phyloP scores from a whole-genome alignment of 73 alveolate genomes.

The Symbiodinium pilosum region DNA sequence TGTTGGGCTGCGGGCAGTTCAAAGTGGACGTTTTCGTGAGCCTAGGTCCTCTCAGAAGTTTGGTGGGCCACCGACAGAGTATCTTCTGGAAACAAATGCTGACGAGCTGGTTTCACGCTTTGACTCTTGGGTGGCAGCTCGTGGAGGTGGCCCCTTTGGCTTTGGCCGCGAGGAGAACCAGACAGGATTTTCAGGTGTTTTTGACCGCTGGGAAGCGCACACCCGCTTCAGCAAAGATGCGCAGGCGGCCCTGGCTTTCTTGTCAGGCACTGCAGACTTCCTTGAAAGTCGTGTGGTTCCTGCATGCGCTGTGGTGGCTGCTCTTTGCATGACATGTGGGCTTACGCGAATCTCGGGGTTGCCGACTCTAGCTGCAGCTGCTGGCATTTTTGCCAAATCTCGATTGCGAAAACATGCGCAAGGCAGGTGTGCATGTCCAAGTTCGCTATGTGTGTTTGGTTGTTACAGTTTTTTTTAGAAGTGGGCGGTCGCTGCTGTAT shows the following conservation, averaged over 20 bases:
- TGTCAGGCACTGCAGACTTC: not conserved
- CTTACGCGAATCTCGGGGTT: not conserved
- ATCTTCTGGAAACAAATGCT: constrained; percentile 57
- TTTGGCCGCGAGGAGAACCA: not conserved
- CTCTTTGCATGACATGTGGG: not conserved
- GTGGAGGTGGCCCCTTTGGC: constrained; percentile 82
- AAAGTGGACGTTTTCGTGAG: constrained; percentile 14
- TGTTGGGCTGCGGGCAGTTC: constrained; percentile 77
- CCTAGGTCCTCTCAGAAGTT: constrained; percentile 33
- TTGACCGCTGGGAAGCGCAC: constrained; percentile 88
- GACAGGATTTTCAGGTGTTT: not conserved
- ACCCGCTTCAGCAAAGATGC: constrained; percentile 91
- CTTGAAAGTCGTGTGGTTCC: constrained; percentile 1
- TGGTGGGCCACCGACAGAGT: constrained; percentile 68
- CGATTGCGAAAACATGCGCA: constrained; percentile 13
- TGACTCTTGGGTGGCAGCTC: constrained; percentile 40
- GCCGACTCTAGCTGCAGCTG: not conserved
- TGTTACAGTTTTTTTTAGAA: too few species aligned
- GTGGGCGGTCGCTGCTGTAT: too few species aligned
- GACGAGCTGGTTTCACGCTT: constrained; percentile 82
- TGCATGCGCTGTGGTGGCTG: not conserved
- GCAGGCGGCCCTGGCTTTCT: constrained; percentile 35
- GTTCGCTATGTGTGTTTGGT: not conserved
- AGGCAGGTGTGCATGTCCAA: not conserved
- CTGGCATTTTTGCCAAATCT: not conserved